Conservation (phyloP, 805 yeast species). For the Sugiyamaella valdiviana region DNA sequence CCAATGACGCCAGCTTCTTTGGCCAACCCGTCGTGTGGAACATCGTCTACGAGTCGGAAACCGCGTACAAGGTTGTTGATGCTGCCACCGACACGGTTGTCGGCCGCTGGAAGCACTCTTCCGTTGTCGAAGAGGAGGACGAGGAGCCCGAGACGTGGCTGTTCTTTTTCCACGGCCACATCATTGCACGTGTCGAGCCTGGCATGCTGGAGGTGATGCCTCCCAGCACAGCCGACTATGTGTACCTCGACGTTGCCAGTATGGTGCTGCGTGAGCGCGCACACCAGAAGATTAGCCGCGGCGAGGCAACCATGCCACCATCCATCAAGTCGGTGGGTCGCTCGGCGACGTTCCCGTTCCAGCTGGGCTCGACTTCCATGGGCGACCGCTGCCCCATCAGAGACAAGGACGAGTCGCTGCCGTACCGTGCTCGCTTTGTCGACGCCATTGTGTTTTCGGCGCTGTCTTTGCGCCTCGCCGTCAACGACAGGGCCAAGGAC, state of each 20-base stretch:
- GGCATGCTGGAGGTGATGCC: slow-evolving; percentile 1
- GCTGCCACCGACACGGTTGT: slow-evolving; percentile 16
- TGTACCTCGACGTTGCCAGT: slow-evolving; percentile 3
- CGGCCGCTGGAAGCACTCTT: slow-evolving; percentile 16
- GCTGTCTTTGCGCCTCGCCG: slow-evolving; percentile 13
- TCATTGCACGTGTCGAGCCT: slow-evolving; percentile 1
- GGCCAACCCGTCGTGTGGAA: slow-evolving; percentile 21
- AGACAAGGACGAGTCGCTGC: neutral
- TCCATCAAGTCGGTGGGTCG: neutral
- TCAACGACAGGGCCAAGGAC: neutral
- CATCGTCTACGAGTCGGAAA: slow-evolving; percentile 8
- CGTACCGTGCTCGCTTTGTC: slow-evolving; percentile 10
- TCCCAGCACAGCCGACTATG: slow-evolving; percentile 2
- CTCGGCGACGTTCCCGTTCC: slow-evolving; percentile 2
- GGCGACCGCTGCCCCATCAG: neutral
- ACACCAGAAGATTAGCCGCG: neutral
- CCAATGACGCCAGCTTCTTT: slow-evolving; percentile 1
- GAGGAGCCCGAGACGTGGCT: slow-evolving; percentile 3
- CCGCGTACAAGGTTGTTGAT: slow-evolving; percentile 15
- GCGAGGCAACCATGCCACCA: neutral
- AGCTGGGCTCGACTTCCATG: neutral
- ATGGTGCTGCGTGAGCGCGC: slow-evolving; percentile 1
- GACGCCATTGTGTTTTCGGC: slow-evolving; percentile 16
- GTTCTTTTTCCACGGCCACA: slow-evolving; percentile 4
- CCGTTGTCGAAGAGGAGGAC: slow-evolving; percentile 6